Percentiles rank a stretch among this genome's conserved stretches.
Evolutionary conservation across 2,329 filamentous ascomycete genomes (phyloP).

Genomic region (Pseudogymnoascus sp.): DNA sequence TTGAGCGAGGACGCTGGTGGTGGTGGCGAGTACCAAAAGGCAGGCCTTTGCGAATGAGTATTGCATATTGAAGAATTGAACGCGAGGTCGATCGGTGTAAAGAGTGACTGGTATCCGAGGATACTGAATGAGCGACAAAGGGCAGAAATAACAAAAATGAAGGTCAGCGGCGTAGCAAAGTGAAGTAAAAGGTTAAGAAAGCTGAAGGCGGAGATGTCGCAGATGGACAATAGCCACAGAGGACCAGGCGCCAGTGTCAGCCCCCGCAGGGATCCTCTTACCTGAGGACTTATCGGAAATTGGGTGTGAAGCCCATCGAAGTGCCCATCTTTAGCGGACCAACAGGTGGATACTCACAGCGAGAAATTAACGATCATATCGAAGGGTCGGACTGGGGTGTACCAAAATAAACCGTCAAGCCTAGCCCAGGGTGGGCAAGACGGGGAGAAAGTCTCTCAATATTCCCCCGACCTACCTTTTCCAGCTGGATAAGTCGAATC

Average conservation of each 20-base stretch:
- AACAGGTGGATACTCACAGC: neutral
- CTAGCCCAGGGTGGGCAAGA: neutral
- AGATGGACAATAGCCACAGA: neutral
- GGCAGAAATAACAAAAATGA: neutral
- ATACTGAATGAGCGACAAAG: slow-evolving; percentile 7
- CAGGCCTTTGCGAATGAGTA: slow-evolving; percentile 4
- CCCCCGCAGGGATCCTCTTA: neutral
- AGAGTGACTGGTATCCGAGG: slow-evolving; percentile 9
- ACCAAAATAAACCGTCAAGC: neutral
- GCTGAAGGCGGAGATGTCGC: neutral
- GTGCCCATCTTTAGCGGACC: neutral
- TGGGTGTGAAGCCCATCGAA: neutral
- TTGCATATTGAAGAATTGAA: slow-evolving; percentile 2
- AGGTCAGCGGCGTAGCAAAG: neutral
- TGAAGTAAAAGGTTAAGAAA: neutral
- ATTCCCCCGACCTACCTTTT: neutral
- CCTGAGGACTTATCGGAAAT: neutral
- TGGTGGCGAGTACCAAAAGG: slow-evolving; percentile 31
- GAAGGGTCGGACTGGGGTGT: neutral
- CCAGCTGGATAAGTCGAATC: neutral
- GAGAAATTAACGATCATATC: neutral
- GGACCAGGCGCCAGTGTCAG: neutral
- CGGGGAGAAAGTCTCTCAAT: neutral
- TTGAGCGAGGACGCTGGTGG: slow-evolving; percentile 43
- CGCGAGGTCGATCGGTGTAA: neutral